These are phyloP conservation scores for Camelina laxa DNA, from an alignment of 345 rosid species.

Conservation along the genomic window DNA sequence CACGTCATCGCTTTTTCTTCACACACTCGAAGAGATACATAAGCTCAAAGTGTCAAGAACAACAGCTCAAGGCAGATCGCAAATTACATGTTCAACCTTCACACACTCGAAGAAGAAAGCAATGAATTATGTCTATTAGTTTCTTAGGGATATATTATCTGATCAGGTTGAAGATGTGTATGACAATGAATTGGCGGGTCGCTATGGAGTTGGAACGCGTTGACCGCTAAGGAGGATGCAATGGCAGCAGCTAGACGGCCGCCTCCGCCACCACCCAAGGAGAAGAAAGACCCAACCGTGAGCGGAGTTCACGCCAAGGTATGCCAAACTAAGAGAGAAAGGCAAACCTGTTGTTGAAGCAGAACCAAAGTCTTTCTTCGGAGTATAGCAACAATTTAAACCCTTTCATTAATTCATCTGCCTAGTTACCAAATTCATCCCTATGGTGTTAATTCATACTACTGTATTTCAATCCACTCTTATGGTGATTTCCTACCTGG, in stretches of 20 bases:
- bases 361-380: slow-evolving; percentile 32
- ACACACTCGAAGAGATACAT: too few species aligned
- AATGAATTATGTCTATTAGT: too few species aligned
- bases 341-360: slow-evolving; percentile 53
- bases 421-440: slow-evolving; percentile 16
- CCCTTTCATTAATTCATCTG: slow-evolving; percentile 17
- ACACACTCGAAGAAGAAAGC: too few species aligned
- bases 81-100: too few species aligned
- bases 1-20: too few species aligned
- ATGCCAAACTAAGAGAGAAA: slow-evolving; percentile 67
- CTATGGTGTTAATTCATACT: slow-evolving; percentile 28
- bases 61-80: too few species aligned
- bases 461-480: background rate
- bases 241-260: slow-evolving; percentile 69
- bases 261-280: slow-evolving; percentile 59
- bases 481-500: slow-evolving; percentile 14
- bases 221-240: slow-evolving; percentile 45
- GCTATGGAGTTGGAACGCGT: slow-evolving; percentile 51
- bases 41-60: too few species aligned
- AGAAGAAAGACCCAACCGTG: slow-evolving; percentile 76
- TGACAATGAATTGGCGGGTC: too few species aligned
- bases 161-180: too few species aligned
- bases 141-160: too few species aligned
- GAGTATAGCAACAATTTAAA: slow-evolving; percentile 23
- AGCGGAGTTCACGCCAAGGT: slow-evolving; percentile 85